phyloP scores from a whole-genome alignment of 2,329 filamentous ascomycete genomes.

The Aspergillus neotritici region DNA sequence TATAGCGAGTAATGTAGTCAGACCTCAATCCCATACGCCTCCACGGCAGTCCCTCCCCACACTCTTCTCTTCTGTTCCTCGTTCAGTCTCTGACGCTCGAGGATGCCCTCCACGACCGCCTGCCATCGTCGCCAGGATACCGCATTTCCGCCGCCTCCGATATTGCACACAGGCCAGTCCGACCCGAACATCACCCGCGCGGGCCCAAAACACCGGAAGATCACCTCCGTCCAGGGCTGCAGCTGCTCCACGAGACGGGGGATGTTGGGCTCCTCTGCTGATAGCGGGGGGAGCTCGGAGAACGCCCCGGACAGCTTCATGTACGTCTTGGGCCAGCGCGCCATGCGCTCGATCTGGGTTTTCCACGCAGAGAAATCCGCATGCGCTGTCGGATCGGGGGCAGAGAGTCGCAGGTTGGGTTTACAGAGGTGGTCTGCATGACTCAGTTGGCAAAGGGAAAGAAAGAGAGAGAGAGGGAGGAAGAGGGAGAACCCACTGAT shows the following conservation, averaged over 20 bases:
- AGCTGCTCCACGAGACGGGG: conserved; percentile 51
- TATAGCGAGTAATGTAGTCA: conserved; percentile 4
- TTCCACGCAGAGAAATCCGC: conserved; percentile 64
- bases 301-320: conserved; percentile 90
- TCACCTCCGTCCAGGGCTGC: conserved; percentile 64
- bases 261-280: conserved; percentile 16
- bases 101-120: conserved; percentile 61
- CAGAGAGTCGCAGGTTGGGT: conserved; percentile 65
- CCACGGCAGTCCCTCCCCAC: conserved; percentile 66
- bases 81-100: conserved; percentile 47
- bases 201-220: conserved; percentile 67
- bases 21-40: conserved; percentile 54
- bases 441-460: conserved; percentile 9
- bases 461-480: not conserved
- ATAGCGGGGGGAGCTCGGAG: conserved; percentile 62
- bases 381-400: conserved; percentile 39
- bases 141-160: conserved; percentile 52
- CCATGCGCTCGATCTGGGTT: conserved; percentile 61
- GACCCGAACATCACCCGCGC: conserved; percentile 79
- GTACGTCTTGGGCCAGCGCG: conserved; percentile 61
- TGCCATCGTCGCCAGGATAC: conserved; percentile 72
- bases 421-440: conserved; percentile 79
- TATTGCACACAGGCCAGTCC: conserved; percentile 88
- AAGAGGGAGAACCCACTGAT: conserved; percentile 51
- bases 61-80: conserved; percentile 60